Evolutionary conservation across 2,329 filamentous ascomycete species (phyloP).

Genomic region (Fusarium sp.): DNA sequence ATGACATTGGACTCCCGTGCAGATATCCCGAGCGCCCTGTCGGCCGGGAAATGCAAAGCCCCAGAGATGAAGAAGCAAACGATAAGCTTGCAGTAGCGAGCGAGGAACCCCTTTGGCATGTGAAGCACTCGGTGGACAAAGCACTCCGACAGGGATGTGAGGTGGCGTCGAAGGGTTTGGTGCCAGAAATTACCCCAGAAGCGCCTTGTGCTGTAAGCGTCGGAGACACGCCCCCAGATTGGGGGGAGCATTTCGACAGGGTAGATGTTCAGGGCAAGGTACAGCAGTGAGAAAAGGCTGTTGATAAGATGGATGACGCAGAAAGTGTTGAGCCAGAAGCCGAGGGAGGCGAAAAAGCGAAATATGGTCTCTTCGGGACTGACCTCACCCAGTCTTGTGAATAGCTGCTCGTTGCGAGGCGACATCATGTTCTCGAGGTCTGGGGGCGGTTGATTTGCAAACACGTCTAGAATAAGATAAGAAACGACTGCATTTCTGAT

Average conservation of each 20-base stretch:
- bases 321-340: conserved; percentile 41
- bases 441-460: conserved; percentile 22
- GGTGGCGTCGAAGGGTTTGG: conserved; percentile 37
- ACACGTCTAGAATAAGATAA: conserved; percentile 34
- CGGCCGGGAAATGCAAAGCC: conserved; percentile 32
- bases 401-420: conserved; percentile 12
- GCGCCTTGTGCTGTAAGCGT: conserved; percentile 32
- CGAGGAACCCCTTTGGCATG: conserved; percentile 14
- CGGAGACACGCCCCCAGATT: conserved; percentile 30
- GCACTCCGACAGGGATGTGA: conserved; percentile 29
- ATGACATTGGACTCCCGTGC: conserved; percentile 29
- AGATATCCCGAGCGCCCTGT: conserved; percentile 29
- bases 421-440: conserved; percentile 31
- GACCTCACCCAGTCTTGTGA: conserved; percentile 17
- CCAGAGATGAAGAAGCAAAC: conserved; percentile 36
- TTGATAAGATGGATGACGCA: conserved; percentile 39
- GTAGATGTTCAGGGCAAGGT: conserved; percentile 18
- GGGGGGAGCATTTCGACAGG: conserved; percentile 33
- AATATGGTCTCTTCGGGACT: conserved; percentile 19
- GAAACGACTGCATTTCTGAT: conserved; percentile 10
- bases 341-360: conserved; percentile 25
- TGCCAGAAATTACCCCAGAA: conserved; percentile 42
- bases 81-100: conserved; percentile 36
- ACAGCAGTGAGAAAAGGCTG: conserved; percentile 17
- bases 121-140: conserved; percentile 18